A percentile compares a stretch with the other conserved stretches of the same genome.
These are phyloP conservation scores for Clonostachys chloroleuca DNA, from an alignment of 2,329 filamentous ascomycete genomes.

Conservation along the genomic window DNA sequence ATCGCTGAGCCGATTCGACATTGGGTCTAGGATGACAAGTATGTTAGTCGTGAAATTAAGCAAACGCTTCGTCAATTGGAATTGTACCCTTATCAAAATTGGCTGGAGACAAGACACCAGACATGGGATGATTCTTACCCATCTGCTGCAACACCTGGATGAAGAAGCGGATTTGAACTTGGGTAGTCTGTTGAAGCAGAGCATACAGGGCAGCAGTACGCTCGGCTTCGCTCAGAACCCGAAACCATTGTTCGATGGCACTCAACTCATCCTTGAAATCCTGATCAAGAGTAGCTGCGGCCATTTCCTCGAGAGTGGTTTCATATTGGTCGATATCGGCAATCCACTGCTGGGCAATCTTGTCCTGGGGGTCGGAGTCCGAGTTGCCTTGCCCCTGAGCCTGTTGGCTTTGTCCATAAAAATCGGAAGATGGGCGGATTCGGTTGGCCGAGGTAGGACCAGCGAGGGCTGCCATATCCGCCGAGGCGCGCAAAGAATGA, in stretches of 20 bases:
- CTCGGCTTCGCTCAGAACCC: conserved; percentile 93
- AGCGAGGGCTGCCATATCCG: conserved; percentile 86
- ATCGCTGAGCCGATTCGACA: conserved; percentile 93
- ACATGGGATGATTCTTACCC: conserved; percentile 98
- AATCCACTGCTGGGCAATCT: conserved; percentile 96
- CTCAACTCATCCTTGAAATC: conserved; percentile 99
- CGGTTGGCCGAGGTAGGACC: conserved; percentile 64
- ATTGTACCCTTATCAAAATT: conserved; percentile 89
- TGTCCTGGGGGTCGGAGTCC: conserved; percentile 82
- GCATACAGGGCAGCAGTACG: conserved; percentile 93
- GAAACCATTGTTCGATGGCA: conserved; percentile 99
- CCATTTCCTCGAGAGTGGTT: conserved; percentile 98
- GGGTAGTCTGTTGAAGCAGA: conserved; percentile 93
- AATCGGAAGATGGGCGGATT: conserved; percentile 91
- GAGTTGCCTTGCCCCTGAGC: conserved; percentile 61
- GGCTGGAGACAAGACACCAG: conserved; percentile 86
- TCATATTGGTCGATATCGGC: conserved; percentile 99
- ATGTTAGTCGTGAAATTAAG: conserved; percentile 7
- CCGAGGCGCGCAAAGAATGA: conserved; percentile 88
- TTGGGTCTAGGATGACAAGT: conserved; percentile 62
- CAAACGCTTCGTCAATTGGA: background rate
- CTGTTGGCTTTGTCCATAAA: conserved; percentile 76
- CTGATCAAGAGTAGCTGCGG: conserved; percentile 94
- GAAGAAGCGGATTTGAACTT: conserved; percentile 98
- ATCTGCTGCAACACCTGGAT: conserved; percentile 98